Base-by-base conservation (phyloP, 2,329 filamentous ascomycete species). In the Cadophora sp. region DNA sequence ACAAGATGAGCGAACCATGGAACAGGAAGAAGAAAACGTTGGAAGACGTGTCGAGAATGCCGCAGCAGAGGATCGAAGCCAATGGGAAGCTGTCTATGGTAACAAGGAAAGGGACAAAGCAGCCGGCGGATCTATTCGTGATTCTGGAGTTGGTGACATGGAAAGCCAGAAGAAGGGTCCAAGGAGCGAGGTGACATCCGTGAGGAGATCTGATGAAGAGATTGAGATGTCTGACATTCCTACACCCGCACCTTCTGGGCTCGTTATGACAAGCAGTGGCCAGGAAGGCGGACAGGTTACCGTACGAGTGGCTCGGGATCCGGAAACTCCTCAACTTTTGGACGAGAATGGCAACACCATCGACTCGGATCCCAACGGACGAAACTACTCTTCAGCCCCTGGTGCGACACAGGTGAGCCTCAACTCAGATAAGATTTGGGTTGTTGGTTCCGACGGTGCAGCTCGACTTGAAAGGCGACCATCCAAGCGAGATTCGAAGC, bases 11-110 rank as follows among this genome's bases (percentile, higher is more conserved):
- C 76, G 83, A 79, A 84, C 86, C 65, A 79, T 89, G 67, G 85
- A 90, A 63, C 82, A 82, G 61, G 87, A 91, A 70, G 92, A 97
- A 76, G 88, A 89, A 66, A 88, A 88, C 50, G 84, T 91, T 2
- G 93, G 92, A 3, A 86, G 88, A 64, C 85, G 87, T 64, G 81
- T 93, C 14, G 88, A 92, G 75, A 83, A 86, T 66, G 80, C 82
- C n/a, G 89, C 86, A 64, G 83, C 85, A 12, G 83, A 84, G 6
- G 91, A 93, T 69, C 84, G 87, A 55, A 81, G 81, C 7, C 82
- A 89, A 69, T 97, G 94, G 94, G 94, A 97, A 77, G 86, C 86
- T 6, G 83, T 86, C 1, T 96, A 97, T 73, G 92, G 91, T 0
- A 84, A 91, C 70, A 87, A 86, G 66, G 79, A 82, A 29, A 73